These are phyloP conservation scores for Komagataella pastoris DNA, from an alignment of 805 yeast genomes.

Conservation along the genomic window DNA sequence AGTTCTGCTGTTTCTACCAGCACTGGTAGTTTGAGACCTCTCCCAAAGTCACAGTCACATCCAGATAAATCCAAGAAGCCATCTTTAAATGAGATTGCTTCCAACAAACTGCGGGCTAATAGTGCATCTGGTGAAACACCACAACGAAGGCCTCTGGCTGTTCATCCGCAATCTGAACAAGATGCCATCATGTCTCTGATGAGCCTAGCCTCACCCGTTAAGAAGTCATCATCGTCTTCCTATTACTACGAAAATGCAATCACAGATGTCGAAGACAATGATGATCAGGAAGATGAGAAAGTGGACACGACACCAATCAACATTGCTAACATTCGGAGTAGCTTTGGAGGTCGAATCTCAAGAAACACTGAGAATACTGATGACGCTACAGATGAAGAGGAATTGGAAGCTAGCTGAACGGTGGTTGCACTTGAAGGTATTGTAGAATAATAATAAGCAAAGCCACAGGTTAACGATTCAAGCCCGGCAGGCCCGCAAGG, in stretches of 20 bases:
- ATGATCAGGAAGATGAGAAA: neutral
- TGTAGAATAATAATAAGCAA: neutral
- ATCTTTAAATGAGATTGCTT: neutral
- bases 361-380: neutral
- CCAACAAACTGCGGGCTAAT: neutral
- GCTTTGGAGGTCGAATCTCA: neutral
- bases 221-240: constrained; percentile 15
- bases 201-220: constrained; percentile 38
- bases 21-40: neutral
- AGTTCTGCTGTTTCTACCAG: neutral
- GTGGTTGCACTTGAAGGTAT: neutral
- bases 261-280: neutral
- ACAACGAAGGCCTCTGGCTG: neutral
- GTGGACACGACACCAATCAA: neutral
- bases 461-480: neutral
- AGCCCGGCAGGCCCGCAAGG: neutral
- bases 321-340: neutral
- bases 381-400: neutral
- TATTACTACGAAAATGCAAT: neutral
- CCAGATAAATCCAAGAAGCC: neutral
- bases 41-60: neutral
- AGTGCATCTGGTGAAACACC: neutral
- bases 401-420: neutral
- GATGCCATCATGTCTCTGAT: constrained; percentile 44
- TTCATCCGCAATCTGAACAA: constrained; percentile 21